Evolutionary conservation across 345 rosid species (phyloP).

Genomic region (Salix udensis): DNA sequence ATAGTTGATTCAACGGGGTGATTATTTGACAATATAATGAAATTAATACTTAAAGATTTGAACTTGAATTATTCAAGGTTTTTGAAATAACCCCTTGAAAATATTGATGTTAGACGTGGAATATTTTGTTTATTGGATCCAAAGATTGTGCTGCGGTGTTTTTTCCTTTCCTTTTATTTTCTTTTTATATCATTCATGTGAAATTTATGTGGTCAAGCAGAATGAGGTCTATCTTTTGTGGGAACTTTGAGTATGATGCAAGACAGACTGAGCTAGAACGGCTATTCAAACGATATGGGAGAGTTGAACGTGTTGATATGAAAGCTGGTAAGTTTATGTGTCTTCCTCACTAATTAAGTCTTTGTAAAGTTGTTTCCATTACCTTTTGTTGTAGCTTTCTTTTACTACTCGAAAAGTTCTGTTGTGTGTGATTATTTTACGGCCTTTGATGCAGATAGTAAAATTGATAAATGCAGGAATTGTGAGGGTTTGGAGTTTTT

Average conservation of each 20-base stretch:
- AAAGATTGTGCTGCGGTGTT: background rate
- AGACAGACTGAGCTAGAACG: conserved; percentile 79
- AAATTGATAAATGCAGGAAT: background rate
- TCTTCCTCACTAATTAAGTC: background rate
- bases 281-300: conserved; percentile 79
- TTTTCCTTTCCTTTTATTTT: background rate
- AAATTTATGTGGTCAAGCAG: background rate
- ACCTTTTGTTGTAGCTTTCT: background rate
- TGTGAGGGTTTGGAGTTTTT: background rate
- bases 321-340: conserved; percentile 65
- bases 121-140: background rate
- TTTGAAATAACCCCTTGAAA: background rate
- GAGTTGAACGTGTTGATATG: conserved; percentile 88
- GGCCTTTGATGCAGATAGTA: background rate
- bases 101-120: background rate
- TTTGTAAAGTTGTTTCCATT: background rate
- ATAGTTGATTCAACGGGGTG: background rate
- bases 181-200: background rate
- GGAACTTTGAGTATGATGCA: conserved; percentile 90
- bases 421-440: background rate
- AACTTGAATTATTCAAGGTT: background rate
- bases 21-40: background rate
- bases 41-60: background rate
- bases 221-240: conserved; percentile 90
- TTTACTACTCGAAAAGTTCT: background rate